Conservation (phyloP, 176 grass and related monocot genomes). For the Musa itinerans region DNA sequence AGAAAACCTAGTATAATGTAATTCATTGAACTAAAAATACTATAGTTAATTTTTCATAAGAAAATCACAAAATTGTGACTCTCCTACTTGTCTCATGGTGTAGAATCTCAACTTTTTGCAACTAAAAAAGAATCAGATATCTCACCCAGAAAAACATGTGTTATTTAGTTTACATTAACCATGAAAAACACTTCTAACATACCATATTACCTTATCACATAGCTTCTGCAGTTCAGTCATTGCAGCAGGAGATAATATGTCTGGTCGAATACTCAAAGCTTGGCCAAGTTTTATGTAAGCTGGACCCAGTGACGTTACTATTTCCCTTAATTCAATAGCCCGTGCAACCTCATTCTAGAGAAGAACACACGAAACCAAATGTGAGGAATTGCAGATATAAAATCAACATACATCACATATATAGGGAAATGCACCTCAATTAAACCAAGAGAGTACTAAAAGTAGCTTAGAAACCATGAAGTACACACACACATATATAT, state of each 20-base stretch:
- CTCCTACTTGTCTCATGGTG: background rate
- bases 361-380: background rate
- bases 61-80: background rate
- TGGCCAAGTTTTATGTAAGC: conserved; percentile 97
- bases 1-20: no score
- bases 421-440: background rate
- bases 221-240: conserved; percentile 93
- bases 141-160: background rate
- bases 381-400: background rate
- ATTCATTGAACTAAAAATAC: background rate
- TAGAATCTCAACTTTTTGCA: background rate
- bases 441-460: background rate
- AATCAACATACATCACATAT: background rate
- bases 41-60: background rate
- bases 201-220: conserved; percentile 67
- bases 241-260: conserved; percentile 86
- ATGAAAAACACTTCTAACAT: background rate
- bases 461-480: no score
- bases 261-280: conserved; percentile 82
- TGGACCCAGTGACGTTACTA: conserved; percentile 87
- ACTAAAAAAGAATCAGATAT: background rate
- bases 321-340: conserved; percentile 90
- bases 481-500: no score
- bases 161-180: background rate
- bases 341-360: conserved; percentile 68